Evolutionary conservation across 805 yeast species (phyloP), one percentile per base, ranked within the genome.

Genomic region (Pichia ethanolica): DNA sequence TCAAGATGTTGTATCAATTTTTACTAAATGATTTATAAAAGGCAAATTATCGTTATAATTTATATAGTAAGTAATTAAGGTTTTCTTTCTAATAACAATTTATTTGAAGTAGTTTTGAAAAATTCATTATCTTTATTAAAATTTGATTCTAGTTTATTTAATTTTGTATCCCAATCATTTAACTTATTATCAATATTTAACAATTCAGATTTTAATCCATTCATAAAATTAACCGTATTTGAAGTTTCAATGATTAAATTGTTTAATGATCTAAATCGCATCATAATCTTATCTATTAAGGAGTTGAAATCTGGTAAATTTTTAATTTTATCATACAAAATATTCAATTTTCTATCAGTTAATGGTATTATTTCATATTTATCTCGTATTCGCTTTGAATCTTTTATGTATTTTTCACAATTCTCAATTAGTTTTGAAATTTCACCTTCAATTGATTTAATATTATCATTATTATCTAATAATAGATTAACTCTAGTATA

Each of bases 1-100:
- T 63, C 97, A 90, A 63, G 99, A 91, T 64, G 99, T 91, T 14
- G 91, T 93, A 26, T 83, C 93, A 45, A 80, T 91, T 50, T 89
- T 91, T 45, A 81, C 97, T 25, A 91, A 89, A 70, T 89, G 73
- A 56, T 27, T 30, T 30, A 30, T 30, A 30, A 7, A 30, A 7
- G 9, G 32, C 32, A 30, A 30, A 30, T 6, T 30, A 30, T 2
- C 20, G 2, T 20, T 20, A 20, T 20, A 20, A 20, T 20, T 20
- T 20, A 20, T 20, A 20, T 20, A 20, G 20, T 20, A 20, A 20
- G 20, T 20, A 20, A 3, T 20, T 37, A 35, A 35, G 39, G 39
- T 37, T 11, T 37, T 37, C 8, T 12, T 12, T 37, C 39, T 37
- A 37, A 37, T 37, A 28, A 34, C 34, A 13, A 57, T 13, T 52